Conservation (phyloP, 495 filamentous ascomycete species). For the Talaromyces borbonicus region DNA sequence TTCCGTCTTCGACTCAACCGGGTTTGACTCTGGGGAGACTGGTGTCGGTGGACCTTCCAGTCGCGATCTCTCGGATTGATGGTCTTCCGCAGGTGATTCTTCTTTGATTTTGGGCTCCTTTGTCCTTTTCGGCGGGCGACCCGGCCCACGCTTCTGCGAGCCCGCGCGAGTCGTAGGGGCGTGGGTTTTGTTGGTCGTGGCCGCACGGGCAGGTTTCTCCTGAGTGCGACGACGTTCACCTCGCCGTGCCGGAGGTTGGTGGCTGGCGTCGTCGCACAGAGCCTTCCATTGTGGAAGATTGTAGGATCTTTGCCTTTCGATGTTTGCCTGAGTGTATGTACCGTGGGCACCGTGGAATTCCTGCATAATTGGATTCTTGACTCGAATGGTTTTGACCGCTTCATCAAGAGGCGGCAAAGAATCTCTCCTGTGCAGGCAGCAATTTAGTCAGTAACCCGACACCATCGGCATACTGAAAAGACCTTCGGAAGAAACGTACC, state of each 20-base stretch:
- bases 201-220: slow-evolving; percentile 43
- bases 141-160: slow-evolving; percentile 34
- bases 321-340: slow-evolving; percentile 90
- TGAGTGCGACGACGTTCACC: slow-evolving; percentile 78
- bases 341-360: slow-evolving; percentile 93
- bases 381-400: slow-evolving; percentile 77
- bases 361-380: slow-evolving; percentile 95
- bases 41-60: slow-evolving; percentile 43
- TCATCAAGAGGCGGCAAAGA: slow-evolving; percentile 69
- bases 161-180: slow-evolving; percentile 17
- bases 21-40: slow-evolving; percentile 40
- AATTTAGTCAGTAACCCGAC: too few species aligned
- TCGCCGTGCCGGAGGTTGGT: slow-evolving; percentile 89
- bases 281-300: slow-evolving; percentile 93
- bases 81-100: slow-evolving; percentile 33
- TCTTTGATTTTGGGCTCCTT: slow-evolving; percentile 37
- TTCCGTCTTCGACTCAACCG: slow-evolving; percentile 38
- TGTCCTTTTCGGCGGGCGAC: slow-evolving; percentile 31
- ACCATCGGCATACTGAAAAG: too few species aligned
- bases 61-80: slow-evolving; percentile 25
- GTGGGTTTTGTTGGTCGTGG: slow-evolving; percentile 26
- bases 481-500: slow-evolving; percentile 56
- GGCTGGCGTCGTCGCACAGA: slow-evolving; percentile 82
- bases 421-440: slow-evolving; percentile 44
- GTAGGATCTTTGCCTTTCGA: slow-evolving; percentile 89